phyloP scores from a whole-genome alignment of 2,329 filamentous ascomycete genomes.

The Tolypocladium tropicale region DNA sequence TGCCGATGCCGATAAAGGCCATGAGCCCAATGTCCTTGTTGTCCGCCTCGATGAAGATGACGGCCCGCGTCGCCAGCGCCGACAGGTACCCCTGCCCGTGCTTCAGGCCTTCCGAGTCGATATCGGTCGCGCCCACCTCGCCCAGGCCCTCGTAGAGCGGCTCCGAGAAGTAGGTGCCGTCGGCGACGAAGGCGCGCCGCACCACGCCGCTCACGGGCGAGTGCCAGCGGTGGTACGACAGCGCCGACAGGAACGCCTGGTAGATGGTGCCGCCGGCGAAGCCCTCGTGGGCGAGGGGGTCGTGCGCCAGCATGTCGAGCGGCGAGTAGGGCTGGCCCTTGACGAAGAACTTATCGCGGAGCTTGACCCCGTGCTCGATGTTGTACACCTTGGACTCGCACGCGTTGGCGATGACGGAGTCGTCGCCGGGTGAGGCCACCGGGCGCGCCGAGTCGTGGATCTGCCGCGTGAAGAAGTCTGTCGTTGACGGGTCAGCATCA shows the following conservation, averaged over 20 bases:
- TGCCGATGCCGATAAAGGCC: conserved; percentile 61
- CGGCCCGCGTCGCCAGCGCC: conserved; percentile 54
- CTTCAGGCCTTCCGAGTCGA: conserved; percentile 31
- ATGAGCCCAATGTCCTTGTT: conserved; percentile 57
- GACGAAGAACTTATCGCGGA: conserved; percentile 55
- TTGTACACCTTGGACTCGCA: conserved; percentile 55
- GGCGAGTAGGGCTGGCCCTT: conserved; percentile 61
- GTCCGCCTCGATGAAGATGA: conserved; percentile 63
- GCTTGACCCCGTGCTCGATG: conserved; percentile 36
- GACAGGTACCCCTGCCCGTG: conserved; percentile 57
- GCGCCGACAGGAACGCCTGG: conserved; percentile 57
- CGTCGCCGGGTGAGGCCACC: conserved; percentile 44
- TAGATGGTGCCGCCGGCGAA: conserved; percentile 59
- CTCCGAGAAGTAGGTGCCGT: conserved; percentile 61
- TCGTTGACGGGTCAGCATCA: neutral
- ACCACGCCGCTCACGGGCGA: conserved; percentile 54
- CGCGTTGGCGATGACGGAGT: conserved; percentile 45
- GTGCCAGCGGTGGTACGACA: conserved; percentile 67
- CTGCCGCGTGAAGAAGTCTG: conserved; percentile 54
- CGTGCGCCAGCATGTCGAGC: conserved; percentile 50
- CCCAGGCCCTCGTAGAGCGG: conserved; percentile 27
- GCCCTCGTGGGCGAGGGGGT: conserved; percentile 32
- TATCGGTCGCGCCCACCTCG: conserved; percentile 17
- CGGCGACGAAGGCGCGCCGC: conserved; percentile 43
- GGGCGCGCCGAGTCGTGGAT: conserved; percentile 46